Conservation (phyloP, 176 grass and related monocot species). For the Juncus effusus region DNA sequence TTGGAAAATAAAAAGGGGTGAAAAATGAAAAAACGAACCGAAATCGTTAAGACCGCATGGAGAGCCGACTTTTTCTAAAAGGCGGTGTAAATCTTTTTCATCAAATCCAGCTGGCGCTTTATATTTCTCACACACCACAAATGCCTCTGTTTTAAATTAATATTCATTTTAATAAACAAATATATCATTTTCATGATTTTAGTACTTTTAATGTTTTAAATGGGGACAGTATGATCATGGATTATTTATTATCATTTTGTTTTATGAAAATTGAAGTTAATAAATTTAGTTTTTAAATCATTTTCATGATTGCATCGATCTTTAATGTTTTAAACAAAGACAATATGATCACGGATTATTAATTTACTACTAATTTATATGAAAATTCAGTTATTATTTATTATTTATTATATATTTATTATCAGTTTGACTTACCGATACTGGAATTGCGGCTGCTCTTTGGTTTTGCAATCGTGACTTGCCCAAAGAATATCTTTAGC, state of each 20-base stretch:
- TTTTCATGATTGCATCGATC: no score
- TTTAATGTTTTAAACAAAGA: no score
- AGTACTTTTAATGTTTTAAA: no score
- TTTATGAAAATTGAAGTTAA: no score
- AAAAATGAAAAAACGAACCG: background rate
- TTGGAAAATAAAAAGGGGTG: background rate
- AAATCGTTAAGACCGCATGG: slow-evolving; percentile 45
- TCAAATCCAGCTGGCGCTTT: slow-evolving; percentile 77
- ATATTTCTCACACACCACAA: slow-evolving; percentile 90
- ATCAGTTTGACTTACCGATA: slow-evolving; percentile 46
- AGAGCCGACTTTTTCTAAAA: slow-evolving; percentile 88
- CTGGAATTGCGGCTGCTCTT: slow-evolving; percentile 93
- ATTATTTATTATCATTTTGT: no score
- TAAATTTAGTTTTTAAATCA: no score
- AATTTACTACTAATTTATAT: no score
- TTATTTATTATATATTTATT: no score
- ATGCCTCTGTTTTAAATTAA: slow-evolving; percentile 52
- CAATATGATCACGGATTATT: no score
- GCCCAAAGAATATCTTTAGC: slow-evolving; percentile 85
- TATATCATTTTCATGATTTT: background rate
- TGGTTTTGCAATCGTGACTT: slow-evolving; percentile 91
- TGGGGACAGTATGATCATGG: no score
- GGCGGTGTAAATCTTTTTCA: slow-evolving; percentile 73
- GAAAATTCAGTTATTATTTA: no score
- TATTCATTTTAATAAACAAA: background rate